Evolutionary conservation across 192 early-diverging fungal species (phyloP), one percentile per base, ranked within the genome.

Genomic region (Dispira simplex): DNA sequence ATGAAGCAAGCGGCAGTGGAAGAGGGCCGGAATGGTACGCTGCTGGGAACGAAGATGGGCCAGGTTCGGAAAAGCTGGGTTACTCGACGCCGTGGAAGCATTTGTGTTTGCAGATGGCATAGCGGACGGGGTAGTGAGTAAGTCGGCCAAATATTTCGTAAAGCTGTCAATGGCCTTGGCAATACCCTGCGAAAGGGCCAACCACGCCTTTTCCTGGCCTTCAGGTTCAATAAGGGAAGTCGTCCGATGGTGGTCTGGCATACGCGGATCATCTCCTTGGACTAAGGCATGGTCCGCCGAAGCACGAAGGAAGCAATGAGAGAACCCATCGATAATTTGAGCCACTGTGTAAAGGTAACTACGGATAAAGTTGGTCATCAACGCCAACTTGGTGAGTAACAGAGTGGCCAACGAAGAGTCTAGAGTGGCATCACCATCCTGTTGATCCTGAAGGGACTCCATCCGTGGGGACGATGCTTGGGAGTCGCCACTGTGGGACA

Each of bases 1-100:
- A 18, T 60, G 58, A 1, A 60, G 39, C 28, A 60, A 43, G 32
- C 58, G 58, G 58, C 27, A 44, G 58, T 60, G 58, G 32, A 43
- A 60, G 8, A 60, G 58, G 39, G 39, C 25, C 3, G 58, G 58
- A 13, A 60, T 44, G 13, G 44, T 27, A 14, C 18, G 27, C 43
- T 13, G 32, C 32, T 60, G 58, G 28, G 27, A n/a, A 16, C 28
- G 58, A 21, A 43, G 32, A 16, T 27, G 25, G 13, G 58, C 21
- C 11, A 11, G 27, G 43, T 27, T 49, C 6, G 32, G 32, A 1
- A 39, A 39, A 39, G 32, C 32, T 4, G 32, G 32, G 32, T 39
- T 39, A 39, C 32, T 6, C 6, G 32, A 39, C 32, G 32, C 32
- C 32, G 32, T 1, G 32, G 32, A 39, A 39, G 8, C 8, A 51